Evolutionary conservation across 2,329 filamentous ascomycete genomes (phyloP).

Genomic region (Madurella mycetomatis): DNA sequence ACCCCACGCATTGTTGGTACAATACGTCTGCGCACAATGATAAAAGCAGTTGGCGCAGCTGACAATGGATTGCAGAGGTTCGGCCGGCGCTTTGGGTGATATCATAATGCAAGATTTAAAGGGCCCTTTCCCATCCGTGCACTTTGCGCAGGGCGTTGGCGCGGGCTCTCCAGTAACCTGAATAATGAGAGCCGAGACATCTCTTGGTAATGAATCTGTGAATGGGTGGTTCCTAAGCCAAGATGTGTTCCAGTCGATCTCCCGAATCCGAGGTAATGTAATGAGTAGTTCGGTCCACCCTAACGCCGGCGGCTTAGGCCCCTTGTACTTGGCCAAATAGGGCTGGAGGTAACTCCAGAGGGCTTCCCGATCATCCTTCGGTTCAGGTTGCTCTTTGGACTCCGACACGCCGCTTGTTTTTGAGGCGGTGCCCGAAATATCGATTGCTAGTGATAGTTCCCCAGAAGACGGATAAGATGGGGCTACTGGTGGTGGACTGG

Average conservation of each 20-base stretch:
- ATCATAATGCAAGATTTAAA: slow-evolving; percentile 31
- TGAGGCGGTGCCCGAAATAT: too few relatives aligned
- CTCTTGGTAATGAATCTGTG: slow-evolving; percentile 24
- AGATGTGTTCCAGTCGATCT: slow-evolving; percentile 28
- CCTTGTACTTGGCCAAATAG: slow-evolving; percentile 19
- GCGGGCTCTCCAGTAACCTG: slow-evolving; percentile 31
- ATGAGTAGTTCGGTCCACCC: slow-evolving; percentile 27
- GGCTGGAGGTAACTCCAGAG: slow-evolving; percentile 30
- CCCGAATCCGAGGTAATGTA: slow-evolving; percentile 26
- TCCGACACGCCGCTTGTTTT: too few relatives aligned
- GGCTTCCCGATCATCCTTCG: neutral
- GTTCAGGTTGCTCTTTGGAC: neutral
- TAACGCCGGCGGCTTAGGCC: slow-evolving; percentile 6
- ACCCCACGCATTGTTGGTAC: slow-evolving; percentile 20
- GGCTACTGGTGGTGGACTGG: slow-evolving; percentile 1
- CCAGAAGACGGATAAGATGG: neutral
- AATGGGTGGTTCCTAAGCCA: slow-evolving; percentile 22
- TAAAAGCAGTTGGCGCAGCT: slow-evolving; percentile 32
- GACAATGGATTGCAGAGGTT: slow-evolving; percentile 12
- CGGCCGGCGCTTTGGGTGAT: slow-evolving; percentile 12
- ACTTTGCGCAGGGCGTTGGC: slow-evolving; percentile 25
- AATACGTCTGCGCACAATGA: slow-evolving; percentile 24
- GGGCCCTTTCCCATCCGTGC: slow-evolving; percentile 25
- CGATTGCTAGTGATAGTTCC: too few relatives aligned
- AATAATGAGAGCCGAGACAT: slow-evolving; percentile 30